Conservation (phyloP, 306 rosid genomes). For the Dryas octopetala region DNA sequence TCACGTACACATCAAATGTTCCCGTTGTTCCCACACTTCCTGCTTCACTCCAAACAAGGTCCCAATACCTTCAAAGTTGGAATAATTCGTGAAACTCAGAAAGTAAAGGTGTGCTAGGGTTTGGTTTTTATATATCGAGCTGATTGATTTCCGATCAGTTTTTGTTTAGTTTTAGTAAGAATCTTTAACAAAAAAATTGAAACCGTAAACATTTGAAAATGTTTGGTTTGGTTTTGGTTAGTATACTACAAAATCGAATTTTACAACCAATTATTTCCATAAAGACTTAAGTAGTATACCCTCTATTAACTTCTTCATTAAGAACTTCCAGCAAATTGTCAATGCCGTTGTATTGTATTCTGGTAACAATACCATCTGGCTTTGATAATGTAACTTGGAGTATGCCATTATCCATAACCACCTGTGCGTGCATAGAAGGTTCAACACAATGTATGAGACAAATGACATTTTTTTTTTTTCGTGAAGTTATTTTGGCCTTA, state of each 20-base stretch:
- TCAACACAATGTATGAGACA: neutral
- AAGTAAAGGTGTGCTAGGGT: no score
- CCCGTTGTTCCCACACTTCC: slow-evolving; percentile 55
- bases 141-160: no score
- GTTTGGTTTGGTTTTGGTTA: no score
- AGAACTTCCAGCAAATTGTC: slow-evolving; percentile 77
- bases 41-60: slow-evolving; percentile 78
- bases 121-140: no score
- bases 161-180: no score
- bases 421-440: slow-evolving; percentile 40
- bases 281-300: slow-evolving; percentile 27
- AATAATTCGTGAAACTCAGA: no score
- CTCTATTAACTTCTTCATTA: slow-evolving; percentile 60
- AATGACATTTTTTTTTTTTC: neutral
- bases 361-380: slow-evolving; percentile 70
- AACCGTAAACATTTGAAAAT: no score
- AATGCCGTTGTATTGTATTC: slow-evolving; percentile 54
- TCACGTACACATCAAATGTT: slow-evolving; percentile 61
- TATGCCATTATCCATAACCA: slow-evolving; percentile 77
- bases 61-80: slow-evolving; percentile 66
- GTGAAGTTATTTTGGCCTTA: neutral
- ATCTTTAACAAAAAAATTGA: no score
- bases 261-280: no score
- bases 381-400: slow-evolving; percentile 65
- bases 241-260: no score